A percentile compares a stretch with the other conserved stretches of the same genome.
These are phyloP conservation scores for Aspergillus texensis DNA, from an alignment of 2,329 filamentous ascomycete species.

Conservation along the genomic window DNA sequence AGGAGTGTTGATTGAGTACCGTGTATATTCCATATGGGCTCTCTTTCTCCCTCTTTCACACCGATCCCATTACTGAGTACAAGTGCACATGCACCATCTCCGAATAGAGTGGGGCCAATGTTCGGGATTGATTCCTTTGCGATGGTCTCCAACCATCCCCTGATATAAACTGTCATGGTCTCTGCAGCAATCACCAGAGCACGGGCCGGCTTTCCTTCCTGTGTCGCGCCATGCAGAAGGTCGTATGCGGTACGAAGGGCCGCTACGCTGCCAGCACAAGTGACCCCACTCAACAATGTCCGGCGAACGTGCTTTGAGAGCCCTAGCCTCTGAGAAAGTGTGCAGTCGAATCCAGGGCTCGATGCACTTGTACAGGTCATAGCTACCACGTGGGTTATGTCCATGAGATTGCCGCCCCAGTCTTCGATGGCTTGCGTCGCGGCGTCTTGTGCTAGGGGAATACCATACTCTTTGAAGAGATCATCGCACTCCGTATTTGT, in stretches of 20 bases:
- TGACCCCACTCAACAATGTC: background rate
- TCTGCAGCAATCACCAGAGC: background rate
- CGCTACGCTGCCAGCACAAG: background rate
- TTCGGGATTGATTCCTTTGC: background rate
- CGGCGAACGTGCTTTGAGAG: background rate
- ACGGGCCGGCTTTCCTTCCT: background rate
- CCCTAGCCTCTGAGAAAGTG: background rate
- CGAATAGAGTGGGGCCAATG: background rate
- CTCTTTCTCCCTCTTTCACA: background rate
- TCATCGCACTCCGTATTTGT: too few species aligned
- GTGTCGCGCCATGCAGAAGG: background rate
- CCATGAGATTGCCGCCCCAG: background rate
- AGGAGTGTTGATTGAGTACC: background rate
- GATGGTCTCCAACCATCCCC: background rate
- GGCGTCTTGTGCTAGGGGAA: too few species aligned
- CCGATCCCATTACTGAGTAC: background rate
- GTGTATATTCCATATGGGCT: background rate
- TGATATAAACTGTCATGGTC: background rate
- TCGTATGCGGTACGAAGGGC: background rate
- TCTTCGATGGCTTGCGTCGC: too few species aligned
- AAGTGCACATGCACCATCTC: background rate
- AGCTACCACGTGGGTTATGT: background rate
- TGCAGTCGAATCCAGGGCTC: background rate
- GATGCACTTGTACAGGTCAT: background rate
- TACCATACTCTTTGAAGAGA: too few species aligned